These are phyloP conservation scores for Paracamarosporium sp. DNA, from an alignment of 2,329 filamentous ascomycete genomes.

Conservation along the genomic window DNA sequence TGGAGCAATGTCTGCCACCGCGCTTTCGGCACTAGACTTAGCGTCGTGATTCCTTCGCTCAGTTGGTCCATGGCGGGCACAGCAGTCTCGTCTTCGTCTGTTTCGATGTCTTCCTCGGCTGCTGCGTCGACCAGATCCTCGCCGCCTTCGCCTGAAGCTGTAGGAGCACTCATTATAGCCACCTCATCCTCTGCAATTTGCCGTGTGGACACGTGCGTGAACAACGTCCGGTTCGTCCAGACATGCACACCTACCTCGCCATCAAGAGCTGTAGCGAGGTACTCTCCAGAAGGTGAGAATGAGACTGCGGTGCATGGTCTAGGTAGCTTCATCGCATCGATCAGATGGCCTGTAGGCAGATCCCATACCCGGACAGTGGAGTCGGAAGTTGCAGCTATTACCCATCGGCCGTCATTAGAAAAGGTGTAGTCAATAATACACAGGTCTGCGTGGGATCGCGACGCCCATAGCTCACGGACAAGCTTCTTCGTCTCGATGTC, in stretches of 20 bases:
- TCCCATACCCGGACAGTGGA: constrained; percentile 89
- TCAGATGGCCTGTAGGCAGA: constrained; percentile 90
- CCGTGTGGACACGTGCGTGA: constrained; percentile 84
- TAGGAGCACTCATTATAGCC: constrained; percentile 69
- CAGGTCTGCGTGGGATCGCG: constrained; percentile 58
- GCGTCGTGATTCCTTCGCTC: constrained; percentile 80
- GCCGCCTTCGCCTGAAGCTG: constrained; percentile 82
- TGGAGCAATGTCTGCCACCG: constrained; percentile 95
- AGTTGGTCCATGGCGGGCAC: constrained; percentile 75
- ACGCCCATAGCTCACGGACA: constrained; percentile 84
- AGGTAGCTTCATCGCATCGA: constrained; percentile 85
- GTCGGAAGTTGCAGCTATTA: constrained; percentile 85
- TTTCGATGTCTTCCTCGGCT: constrained; percentile 64
- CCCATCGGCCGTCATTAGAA: constrained; percentile 92
- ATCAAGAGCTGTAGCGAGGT: constrained; percentile 86
- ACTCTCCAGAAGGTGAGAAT: constrained; percentile 91
- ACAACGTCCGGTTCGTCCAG: constrained; percentile 94
- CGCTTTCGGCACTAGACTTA: constrained; percentile 87
- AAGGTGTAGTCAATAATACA: constrained; percentile 63
- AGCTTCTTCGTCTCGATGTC: constrained; percentile 90
- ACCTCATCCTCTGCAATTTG: constrained; percentile 83
- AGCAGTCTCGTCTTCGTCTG: constrained; percentile 50
- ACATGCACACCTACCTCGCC: constrained; percentile 87
- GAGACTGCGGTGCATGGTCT: constrained; percentile 82
- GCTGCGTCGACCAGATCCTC: constrained; percentile 78